Base-by-base conservation (phyloP, 345 rosid genomes). In the Clarkia xantiana region DNA sequence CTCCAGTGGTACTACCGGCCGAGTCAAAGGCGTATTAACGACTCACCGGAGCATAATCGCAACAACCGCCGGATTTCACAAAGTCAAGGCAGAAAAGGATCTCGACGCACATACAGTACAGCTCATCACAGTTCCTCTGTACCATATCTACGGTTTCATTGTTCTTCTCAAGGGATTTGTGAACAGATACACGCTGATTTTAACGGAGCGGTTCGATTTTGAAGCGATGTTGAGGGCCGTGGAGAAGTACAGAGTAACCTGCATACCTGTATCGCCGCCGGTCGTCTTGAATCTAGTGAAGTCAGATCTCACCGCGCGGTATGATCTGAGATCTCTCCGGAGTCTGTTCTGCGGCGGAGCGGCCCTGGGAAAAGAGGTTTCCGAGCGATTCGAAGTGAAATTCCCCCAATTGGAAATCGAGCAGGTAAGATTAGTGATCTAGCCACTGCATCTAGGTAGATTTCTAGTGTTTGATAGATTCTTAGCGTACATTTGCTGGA, bases 201-300 rank as follows among this genome's bases (percentile, higher is more conserved):
- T 71, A 42, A 48, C 67, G 48, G 75, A 60, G 57, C 76, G 70
- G 63, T 86, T 86, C 20, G 74, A 82, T 14, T 34, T 85, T 3
- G 78, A 66, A 56, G 64, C 45, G 23, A 61, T 72, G 83, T 46
- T 86, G 51, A 67, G 59, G 61, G 62, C 69, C 0, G 65, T 83
- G 14, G 90, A 88, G 74, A 76, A 67, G 58, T 77, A 78, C 48
- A 67, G 54, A 55, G 69, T 80, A 10, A 68, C 64, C 12, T 54
- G 25, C 45, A 66, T 81, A 76, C 82, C 86, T 51, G 97, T 76
- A 7, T 74, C 97, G 15, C 97, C 93, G 15, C 88, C 94, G 40
- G 48, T 84, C 47, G 66, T 88, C 1, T 76, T 88, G 66, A 59
- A 75, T 40, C 49, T 88, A 43, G 56, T 62, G 53, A 88, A 79